Evolutionary conservation across 257 asterid species (phyloP).

Genomic region (Solanum habrochaites): DNA sequence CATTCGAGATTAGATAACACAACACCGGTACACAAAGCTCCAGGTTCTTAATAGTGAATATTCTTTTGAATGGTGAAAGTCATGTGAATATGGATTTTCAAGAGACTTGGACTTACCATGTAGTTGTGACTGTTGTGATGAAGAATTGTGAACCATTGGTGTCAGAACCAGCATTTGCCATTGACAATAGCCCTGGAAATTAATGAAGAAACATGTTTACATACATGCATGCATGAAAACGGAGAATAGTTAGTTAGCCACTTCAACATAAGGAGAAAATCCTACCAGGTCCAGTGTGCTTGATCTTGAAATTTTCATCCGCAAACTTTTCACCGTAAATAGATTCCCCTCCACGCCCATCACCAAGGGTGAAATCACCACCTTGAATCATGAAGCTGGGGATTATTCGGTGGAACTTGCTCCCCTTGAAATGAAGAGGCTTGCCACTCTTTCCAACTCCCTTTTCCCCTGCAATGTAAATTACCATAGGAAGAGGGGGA

Average conservation of each 20-base stretch:
- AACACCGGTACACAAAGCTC: background rate
- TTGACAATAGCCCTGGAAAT: conserved; percentile 57
- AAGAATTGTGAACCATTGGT: conserved; percentile 96
- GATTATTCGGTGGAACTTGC: conserved; percentile 80
- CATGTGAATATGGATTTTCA: background rate
- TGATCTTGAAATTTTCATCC: conserved; percentile 91
- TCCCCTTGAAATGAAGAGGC: conserved; percentile 89
- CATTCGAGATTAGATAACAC: background rate
- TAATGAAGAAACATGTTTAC: background rate
- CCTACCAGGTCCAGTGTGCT: conserved; percentile 92
- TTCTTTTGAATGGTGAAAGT: background rate
- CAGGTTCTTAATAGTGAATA: background rate
- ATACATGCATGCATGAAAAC: background rate
- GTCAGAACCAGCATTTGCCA: conserved; percentile 90
- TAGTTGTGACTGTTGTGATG: conserved; percentile 98
- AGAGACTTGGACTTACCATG: conserved; percentile 43
- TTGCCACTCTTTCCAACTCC: conserved; percentile 81
- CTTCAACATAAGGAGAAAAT: background rate
- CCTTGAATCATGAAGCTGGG: conserved; percentile 99
- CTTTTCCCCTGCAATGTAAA: conserved; percentile 57
- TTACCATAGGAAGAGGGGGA: background rate
- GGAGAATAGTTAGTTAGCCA: background rate
- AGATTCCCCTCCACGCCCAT: conserved; percentile 98
- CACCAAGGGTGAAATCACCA: conserved; percentile 95
- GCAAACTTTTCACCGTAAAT: conserved; percentile 81